These are phyloP conservation scores for Microbotryum violaceum DNA, from an alignment of 1,284 basidiomycete species.

Conservation along the genomic window DNA sequence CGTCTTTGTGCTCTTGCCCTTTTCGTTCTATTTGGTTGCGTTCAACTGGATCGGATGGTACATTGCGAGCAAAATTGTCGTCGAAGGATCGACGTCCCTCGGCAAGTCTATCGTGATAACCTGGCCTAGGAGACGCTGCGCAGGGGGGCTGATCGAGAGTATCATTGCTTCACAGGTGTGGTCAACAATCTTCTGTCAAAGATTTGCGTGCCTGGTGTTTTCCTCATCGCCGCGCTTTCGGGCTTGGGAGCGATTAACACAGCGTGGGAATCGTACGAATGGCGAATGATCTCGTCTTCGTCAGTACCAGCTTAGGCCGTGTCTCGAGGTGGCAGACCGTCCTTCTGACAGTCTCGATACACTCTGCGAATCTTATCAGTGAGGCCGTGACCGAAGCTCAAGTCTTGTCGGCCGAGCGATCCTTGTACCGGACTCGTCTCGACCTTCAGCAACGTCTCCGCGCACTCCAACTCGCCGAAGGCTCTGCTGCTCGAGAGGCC, in stretches of 20 bases:
- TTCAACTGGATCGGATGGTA: slow-evolving; percentile 35
- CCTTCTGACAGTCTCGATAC: background rate
- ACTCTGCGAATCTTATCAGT: slow-evolving; percentile 9
- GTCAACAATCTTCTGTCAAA: slow-evolving; percentile 37
- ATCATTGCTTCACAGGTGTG: slow-evolving; percentile 25
- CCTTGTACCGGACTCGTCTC: slow-evolving; percentile 32
- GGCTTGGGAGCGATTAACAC: slow-evolving; percentile 43
- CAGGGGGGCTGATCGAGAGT: background rate
- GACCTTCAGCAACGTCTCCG: slow-evolving; percentile 31
- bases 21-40: slow-evolving; percentile 34
- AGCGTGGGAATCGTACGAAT: slow-evolving; percentile 44
- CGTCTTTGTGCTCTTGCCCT: slow-evolving; percentile 33
- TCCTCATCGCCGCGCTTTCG: slow-evolving; percentile 43
- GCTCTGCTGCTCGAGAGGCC: slow-evolving; percentile 23
- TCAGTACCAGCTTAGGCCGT: slow-evolving; percentile 6
- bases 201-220: slow-evolving; percentile 43
- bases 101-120: slow-evolving; percentile 26
- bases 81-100: slow-evolving; percentile 33
- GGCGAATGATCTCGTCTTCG: slow-evolving; percentile 35
- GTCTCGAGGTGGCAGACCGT: background rate
- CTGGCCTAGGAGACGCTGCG: too few species aligned
- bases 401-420: slow-evolving; percentile 34
- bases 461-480: slow-evolving; percentile 19
- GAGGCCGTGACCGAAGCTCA: slow-evolving; percentile 36
- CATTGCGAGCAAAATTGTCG: slow-evolving; percentile 32